These are phyloP conservation scores for Jasminum sambac DNA, from an alignment of 257 asterid species.

Conservation along the genomic window DNA sequence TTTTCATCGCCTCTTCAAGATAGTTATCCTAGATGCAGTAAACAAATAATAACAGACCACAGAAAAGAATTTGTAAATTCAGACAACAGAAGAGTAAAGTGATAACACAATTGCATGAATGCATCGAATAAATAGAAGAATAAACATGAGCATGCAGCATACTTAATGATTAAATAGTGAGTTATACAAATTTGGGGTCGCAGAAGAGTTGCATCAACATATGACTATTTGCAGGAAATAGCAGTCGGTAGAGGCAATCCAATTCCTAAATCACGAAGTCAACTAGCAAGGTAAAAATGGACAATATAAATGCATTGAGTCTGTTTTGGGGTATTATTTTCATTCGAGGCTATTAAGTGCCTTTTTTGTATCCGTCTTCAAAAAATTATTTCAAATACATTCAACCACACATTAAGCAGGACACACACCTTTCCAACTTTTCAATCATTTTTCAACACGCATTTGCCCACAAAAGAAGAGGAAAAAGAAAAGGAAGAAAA, in stretches of 20 bases:
- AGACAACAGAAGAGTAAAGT: neutral
- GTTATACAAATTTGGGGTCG: neutral
- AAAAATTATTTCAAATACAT: too few species aligned
- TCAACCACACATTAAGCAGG: too few species aligned
- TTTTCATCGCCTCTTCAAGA: constrained; percentile 99
- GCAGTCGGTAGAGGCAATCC: neutral
- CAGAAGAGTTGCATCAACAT: constrained; percentile 14
- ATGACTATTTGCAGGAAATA: neutral
- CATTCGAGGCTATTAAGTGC: too few species aligned
- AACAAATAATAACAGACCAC: neutral
- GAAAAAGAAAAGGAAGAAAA: too few species aligned
- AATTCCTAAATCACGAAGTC: neutral
- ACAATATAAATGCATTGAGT: neutral
- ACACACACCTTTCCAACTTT: too few species aligned
- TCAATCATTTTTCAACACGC: too few species aligned
- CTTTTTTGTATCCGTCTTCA: too few species aligned
- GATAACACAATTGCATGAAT: constrained; percentile 12
- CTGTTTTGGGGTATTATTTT: neutral
- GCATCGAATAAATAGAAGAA: constrained; percentile 13
- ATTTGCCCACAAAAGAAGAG: too few species aligned
- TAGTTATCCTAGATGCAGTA: constrained; percentile 76
- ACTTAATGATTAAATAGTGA: neutral
- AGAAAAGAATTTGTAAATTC: constrained; percentile 2
- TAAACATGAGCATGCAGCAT: constrained; percentile 6
- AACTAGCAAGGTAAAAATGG: neutral